phyloP scores from a whole-genome alignment of 352 stramenopile species.

The Globisporangium cederbergense region DNA sequence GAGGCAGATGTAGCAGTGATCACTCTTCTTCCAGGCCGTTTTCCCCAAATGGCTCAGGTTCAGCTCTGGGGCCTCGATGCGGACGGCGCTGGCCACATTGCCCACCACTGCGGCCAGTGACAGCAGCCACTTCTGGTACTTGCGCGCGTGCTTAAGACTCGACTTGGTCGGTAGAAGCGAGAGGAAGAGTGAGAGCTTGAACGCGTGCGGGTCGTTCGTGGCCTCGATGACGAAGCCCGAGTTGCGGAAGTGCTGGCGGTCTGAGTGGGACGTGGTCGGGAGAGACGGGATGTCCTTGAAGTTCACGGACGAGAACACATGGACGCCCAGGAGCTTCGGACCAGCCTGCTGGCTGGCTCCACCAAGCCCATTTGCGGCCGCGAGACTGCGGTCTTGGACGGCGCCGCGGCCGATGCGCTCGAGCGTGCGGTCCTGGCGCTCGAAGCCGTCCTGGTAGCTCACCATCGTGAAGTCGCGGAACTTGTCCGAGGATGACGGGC shows the following conservation, averaged over 20 bases:
- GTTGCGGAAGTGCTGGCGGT: constrained; percentile 55
- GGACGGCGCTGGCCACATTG: constrained; percentile 34
- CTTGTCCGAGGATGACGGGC: constrained; percentile 33
- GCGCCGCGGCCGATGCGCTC: constrained; percentile 24
- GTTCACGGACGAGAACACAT: constrained; percentile 59
- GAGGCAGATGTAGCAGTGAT: constrained; percentile 56
- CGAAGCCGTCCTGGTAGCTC: constrained; percentile 69
- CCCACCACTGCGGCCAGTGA: constrained; percentile 27
- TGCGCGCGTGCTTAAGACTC: constrained; percentile 40
- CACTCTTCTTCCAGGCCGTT: constrained; percentile 55
- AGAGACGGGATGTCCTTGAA: constrained; percentile 59
- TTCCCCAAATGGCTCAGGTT: constrained; percentile 21
- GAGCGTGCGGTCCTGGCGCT: constrained; percentile 31
- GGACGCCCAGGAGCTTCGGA: constrained; percentile 45
- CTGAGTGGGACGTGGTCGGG: constrained; percentile 39
- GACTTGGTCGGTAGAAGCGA: constrained; percentile 49
- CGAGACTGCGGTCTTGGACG: constrained; percentile 18
- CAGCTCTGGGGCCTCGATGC: constrained; percentile 23
- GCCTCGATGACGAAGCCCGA: constrained; percentile 66
- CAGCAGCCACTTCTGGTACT: constrained; percentile 63
- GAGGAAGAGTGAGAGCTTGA: constrained; percentile 52
- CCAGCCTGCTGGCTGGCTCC: neutral
- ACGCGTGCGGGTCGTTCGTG: constrained; percentile 30
- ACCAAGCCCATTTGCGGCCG: neutral
- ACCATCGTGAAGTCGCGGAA: constrained; percentile 63